Base-by-base conservation (phyloP, 2,329 filamentous ascomycete genomes). In the Pseudogymnoascus sp. region DNA sequence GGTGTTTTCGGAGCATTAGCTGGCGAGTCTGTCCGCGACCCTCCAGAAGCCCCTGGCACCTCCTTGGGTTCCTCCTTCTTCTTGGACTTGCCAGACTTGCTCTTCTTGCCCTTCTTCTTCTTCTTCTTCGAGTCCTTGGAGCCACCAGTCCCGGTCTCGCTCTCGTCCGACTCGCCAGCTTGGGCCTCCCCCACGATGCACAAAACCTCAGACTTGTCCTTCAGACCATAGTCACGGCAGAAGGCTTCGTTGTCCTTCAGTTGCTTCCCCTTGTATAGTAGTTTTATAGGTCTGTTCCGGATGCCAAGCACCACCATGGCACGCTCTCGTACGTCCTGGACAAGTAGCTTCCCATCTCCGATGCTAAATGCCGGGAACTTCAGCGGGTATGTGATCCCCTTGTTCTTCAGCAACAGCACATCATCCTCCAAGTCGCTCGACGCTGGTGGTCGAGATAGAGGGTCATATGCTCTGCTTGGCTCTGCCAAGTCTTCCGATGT, bases 301-400 rank as follows among this genome's bases (percentile, higher is more conserved):
- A 90, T 75, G 60, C 84, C 82, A 75, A 90, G 81, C 71, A 90
- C 80, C 67, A 87, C 79, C 61, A 83, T 85, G 4, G 86, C 83
- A n/a, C 88, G 85, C 61, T 87, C 80, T 63, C 84, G 81, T 33
- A 92, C 80, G 68, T 90, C 87, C 61, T 79, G 76, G 35, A 91
- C 84, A 35, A 79, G 80, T 62, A 92, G 77, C 70, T 89, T 86
- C 55, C 88, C 89, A 71, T 90, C 86, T 63, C 85, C 86, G 70
- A 93, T 92, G 63, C 85, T 84, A 73, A 87, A 90, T 10, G 86
- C 86, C 0, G 90, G 87, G 69, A 92, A 92, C 69, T 88, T 86
- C 51, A 88, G 82, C 0, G 85, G 83, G 70, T 89, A 89, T 55
- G 82, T 84, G 61, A 84, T 77, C 62, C 83, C 82, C 71, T 85